Conservation (phyloP, 345 rosid species). For the Populus tremula region DNA sequence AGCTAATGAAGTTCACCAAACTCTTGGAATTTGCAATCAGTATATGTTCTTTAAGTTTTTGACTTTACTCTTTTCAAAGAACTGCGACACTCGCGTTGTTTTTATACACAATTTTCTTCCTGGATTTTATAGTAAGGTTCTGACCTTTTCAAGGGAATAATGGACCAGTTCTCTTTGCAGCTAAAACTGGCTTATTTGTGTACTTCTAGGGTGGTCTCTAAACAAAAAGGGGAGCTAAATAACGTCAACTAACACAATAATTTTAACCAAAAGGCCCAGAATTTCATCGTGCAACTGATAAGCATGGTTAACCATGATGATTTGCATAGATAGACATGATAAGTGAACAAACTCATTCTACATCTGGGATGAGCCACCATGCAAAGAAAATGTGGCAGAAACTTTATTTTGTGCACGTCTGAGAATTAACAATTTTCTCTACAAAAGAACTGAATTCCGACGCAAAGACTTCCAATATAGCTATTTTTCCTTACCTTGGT, state of each 20-base stretch:
- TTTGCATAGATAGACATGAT: background rate
- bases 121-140: too few relatives aligned
- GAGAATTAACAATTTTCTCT: slow-evolving; percentile 6
- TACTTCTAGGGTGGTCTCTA: background rate
- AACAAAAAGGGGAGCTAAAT: background rate
- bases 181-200: background rate
- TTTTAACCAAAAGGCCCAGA: background rate
- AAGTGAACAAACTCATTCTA: too few relatives aligned
- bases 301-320: background rate
- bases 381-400: background rate
- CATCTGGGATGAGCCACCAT: background rate
- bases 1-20: background rate
- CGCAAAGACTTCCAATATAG: slow-evolving; percentile 16
- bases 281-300: background rate
- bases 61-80: background rate
- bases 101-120: too few relatives aligned
- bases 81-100: background rate
- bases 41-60: background rate
- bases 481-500: background rate
- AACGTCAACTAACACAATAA: background rate
- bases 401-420: slow-evolving; percentile 15
- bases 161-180: background rate
- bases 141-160: too few relatives aligned
- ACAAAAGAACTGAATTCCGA: slow-evolving; percentile 7
- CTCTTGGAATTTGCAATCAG: background rate